A percentile compares a stretch with the other conserved stretches of the same genome.
phyloP scores from a whole-genome alignment of 331 rosid genomes.

The Rhamnella rubrinervis region DNA sequence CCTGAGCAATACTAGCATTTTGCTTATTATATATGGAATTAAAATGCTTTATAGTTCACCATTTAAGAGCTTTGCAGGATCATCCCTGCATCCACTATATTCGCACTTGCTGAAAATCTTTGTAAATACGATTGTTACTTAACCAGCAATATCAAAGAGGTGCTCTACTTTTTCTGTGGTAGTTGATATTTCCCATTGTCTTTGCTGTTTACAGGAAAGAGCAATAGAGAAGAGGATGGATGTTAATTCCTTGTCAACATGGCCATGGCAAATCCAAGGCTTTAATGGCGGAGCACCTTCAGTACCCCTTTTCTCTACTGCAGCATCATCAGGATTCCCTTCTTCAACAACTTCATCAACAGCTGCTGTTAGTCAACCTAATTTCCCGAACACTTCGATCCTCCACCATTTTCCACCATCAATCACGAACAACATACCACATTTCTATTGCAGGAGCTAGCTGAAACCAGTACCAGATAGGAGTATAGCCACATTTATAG shows the following conservation, averaged over 20 bases:
- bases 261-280: slow-evolving; percentile 63
- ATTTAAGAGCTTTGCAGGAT: too few relatives aligned
- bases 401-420: slow-evolving; percentile 47
- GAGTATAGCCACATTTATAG: slow-evolving; percentile 13
- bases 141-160: neutral
- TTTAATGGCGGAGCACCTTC: slow-evolving; percentile 49
- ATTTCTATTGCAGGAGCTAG: slow-evolving; percentile 57
- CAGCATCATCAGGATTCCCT: slow-evolving; percentile 99
- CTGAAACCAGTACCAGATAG: slow-evolving; percentile 39
- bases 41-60: too few relatives aligned
- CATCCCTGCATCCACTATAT: too few relatives aligned
- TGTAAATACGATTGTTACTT: neutral
- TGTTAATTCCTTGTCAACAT: slow-evolving; percentile 44
- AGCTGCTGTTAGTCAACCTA: slow-evolving; percentile 51
- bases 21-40: neutral
- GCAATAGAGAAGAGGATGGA: slow-evolving; percentile 69
- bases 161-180: too few relatives aligned
- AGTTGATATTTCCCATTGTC: neutral
- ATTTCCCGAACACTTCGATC: slow-evolving; percentile 33
- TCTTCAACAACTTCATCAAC: slow-evolving; percentile 41
- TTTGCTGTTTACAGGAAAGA: slow-evolving; percentile 58
- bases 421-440: slow-evolving; percentile 41
- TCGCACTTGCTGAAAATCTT: too few relatives aligned
- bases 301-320: slow-evolving; percentile 68
- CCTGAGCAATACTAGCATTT: neutral